Conservation (phyloP, 2,329 filamentous ascomycete species). For the Fusarium sp. region DNA sequence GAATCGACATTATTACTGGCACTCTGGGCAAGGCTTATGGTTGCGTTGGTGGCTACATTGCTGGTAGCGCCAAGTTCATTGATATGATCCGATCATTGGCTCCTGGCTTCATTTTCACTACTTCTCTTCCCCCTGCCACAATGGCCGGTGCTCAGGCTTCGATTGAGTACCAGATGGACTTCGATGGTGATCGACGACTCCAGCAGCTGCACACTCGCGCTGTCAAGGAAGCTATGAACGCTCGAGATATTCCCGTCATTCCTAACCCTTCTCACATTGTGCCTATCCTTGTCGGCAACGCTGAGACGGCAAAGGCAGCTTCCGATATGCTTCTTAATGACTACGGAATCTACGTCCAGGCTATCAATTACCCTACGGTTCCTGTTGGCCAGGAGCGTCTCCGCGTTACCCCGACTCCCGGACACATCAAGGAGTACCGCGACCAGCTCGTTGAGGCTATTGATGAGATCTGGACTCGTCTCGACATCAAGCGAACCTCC, state of each 20-base stretch:
- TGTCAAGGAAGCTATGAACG: conserved; percentile 85
- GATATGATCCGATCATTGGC: conserved; percentile 95
- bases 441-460: conserved; percentile 87
- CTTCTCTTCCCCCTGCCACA: conserved; percentile 91
- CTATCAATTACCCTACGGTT: conserved; percentile 98
- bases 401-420: conserved; percentile 94
- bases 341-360: conserved; percentile 96
- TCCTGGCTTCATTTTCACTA: conserved; percentile 99
- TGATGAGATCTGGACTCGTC: conserved; percentile 87
- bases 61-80: conserved; percentile 85
- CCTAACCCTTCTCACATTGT: conserved; percentile 98
- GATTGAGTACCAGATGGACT: conserved; percentile 91
- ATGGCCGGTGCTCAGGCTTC: conserved; percentile 95
- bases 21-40: conserved; percentile 98
- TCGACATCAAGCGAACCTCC: conserved; percentile 91
- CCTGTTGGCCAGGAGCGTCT: conserved; percentile 98
- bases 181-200: conserved; percentile 87
- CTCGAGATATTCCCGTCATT: conserved; percentile 91
- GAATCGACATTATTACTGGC: conserved; percentile 96
- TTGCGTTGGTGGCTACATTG: conserved; percentile 97
- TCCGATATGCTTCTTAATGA: conserved; percentile 92
- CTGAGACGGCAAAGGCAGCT: conserved; percentile 89
- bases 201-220: conserved; percentile 97
- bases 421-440: conserved; percentile 86
- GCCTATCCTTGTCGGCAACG: conserved; percentile 92